Conservation (phyloP, 345 rosid species). For the Lagerstroemia speciosa region DNA sequence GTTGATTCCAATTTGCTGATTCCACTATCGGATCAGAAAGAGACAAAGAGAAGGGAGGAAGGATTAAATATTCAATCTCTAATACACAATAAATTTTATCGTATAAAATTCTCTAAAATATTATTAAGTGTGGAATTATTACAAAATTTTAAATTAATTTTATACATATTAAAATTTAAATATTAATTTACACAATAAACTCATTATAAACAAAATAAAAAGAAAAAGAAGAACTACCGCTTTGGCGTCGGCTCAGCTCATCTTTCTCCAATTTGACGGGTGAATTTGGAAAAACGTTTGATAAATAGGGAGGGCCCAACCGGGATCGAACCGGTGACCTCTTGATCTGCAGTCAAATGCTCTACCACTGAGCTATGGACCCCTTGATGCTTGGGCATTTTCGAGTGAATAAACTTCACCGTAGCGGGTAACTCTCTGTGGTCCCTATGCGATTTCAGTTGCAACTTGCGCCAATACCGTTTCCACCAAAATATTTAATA, state of each 20-base stretch:
- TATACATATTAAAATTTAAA: no score
- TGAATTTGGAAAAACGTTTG: neutral
- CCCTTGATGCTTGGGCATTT: conserved; percentile 6
- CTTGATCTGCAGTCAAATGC: conserved; percentile 79
- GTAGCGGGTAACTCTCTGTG: no score
- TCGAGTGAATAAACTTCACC: no score
- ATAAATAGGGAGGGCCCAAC: conserved; percentile 26
- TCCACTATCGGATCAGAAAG: conserved; percentile 2
- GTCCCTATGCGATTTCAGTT: no score
- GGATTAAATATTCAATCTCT: no score
- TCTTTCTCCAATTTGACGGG: neutral
- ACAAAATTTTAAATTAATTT: no score
- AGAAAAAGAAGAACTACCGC: neutral
- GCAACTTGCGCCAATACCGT: no score
- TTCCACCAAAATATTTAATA: no score
- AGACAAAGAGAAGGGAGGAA: neutral
- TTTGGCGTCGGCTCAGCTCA: neutral
- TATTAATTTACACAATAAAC: no score
- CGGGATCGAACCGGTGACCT: conserved; percentile 55
- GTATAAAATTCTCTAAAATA: no score
- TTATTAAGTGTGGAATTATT: no score
- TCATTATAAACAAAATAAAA: neutral
- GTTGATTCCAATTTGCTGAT: conserved; percentile 4
- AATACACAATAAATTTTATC: no score
- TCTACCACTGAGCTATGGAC: conserved; percentile 88